A percentile compares a stretch with the other conserved stretches of the same genome.
These are phyloP conservation scores for Trypanosoma brucei DNA, from an alignment of 208 protist species.

Conservation along the genomic window DNA sequence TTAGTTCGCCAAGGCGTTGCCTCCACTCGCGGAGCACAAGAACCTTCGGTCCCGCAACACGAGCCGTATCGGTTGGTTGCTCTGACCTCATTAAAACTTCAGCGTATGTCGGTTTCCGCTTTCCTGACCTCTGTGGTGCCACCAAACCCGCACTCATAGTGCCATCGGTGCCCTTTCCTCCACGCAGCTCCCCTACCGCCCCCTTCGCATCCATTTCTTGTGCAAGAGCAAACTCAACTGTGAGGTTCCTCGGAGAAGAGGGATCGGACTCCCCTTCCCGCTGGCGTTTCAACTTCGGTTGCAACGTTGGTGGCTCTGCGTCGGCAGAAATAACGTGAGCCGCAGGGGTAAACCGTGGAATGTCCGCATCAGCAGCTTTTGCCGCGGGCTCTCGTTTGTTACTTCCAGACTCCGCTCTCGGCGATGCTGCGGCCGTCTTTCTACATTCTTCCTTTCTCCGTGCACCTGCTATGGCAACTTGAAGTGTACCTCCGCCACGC, in stretches of 20 bases:
- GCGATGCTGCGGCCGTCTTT: no score
- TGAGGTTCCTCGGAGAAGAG: constrained; percentile 4
- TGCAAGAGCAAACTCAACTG: constrained; percentile 7
- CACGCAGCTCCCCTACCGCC: no score
- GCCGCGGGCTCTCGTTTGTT: no score
- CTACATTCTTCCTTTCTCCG: no score
- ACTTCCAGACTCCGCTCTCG: no score
- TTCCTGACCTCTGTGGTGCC: neutral
- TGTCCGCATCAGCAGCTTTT: neutral
- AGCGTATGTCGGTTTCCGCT: constrained; percentile 16
- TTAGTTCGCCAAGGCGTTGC: constrained; percentile 3
- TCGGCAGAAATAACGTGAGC: neutral
- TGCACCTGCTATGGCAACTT: neutral
- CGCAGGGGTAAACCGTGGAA: constrained; percentile 2
- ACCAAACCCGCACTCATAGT: neutral
- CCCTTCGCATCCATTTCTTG: neutral
- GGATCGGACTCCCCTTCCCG: neutral
- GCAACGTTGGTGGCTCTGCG: constrained; percentile 7
- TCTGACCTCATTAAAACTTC: constrained; percentile 10
- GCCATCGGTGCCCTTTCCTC: no score
- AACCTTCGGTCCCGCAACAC: neutral
- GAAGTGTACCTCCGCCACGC: neutral
- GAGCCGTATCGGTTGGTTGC: neutral
- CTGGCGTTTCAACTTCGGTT: constrained; percentile 2
- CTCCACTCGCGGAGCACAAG: constrained; percentile 4